Percentiles rank a stretch among this genome's conserved stretches.
These are phyloP conservation scores for Neurospora sp. DNA, from an alignment of 495 filamentous ascomycete species.

Conservation along the genomic window DNA sequence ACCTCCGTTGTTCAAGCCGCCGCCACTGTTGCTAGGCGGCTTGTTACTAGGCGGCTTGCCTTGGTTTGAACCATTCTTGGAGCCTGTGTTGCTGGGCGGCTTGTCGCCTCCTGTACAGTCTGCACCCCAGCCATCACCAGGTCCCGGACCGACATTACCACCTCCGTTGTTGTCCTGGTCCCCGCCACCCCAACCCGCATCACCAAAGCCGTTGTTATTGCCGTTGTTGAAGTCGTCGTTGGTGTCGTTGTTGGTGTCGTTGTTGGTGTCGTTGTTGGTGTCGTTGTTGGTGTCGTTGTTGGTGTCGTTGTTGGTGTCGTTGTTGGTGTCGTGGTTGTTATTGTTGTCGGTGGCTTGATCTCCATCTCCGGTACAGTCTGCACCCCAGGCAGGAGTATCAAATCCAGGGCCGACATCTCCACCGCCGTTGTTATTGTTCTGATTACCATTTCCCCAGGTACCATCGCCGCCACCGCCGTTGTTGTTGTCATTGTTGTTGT, in stretches of 20 bases:
- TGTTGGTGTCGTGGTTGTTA: not conserved
- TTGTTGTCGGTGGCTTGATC: not conserved
- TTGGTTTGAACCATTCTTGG: not conserved
- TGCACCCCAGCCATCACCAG: not conserved
- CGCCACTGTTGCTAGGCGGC: not conserved
- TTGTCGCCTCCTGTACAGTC: not conserved
- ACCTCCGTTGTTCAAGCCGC: not conserved
- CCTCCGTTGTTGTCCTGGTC: not conserved
- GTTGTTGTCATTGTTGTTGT: not conserved
- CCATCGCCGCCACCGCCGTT: not conserved
- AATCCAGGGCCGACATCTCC: not conserved
- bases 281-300: not conserved
- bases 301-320: not conserved
- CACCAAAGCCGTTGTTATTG: too few species aligned
- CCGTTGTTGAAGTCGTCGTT: too few species aligned
- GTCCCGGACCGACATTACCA: not conserved
- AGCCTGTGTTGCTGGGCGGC: not conserved
- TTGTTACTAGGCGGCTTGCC: not conserved
- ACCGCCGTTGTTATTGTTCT: not conserved
- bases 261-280: not conserved
- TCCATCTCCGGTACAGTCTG: not conserved
- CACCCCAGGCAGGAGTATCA: not conserved
- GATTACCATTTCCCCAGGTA: not conserved
- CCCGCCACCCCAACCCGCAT: too few species aligned
- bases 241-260: not conserved